Percentiles rank a stretch among this genome's conserved stretches.
Conservation (phyloP, 495 filamentous ascomycete genomes). For the Rostrohypoxylon terebratum region DNA sequence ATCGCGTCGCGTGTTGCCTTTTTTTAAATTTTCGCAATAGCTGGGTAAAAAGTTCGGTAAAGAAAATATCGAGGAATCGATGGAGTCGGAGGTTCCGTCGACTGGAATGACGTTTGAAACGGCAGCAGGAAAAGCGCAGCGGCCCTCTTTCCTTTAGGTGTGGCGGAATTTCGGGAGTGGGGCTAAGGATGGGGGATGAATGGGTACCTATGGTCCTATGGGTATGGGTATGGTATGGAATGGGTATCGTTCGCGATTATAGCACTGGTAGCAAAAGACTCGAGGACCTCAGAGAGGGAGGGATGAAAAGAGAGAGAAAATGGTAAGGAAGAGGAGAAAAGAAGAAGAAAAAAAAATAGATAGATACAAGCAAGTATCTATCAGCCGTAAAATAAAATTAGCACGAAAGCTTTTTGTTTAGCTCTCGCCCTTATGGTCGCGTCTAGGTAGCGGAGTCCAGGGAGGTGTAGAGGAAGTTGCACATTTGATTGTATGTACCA, state of each 20-base stretch:
- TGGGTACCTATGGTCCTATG: too few species aligned
- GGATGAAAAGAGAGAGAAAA: slow-evolving; percentile 10
- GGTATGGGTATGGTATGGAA: background rate
- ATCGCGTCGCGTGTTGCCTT: slow-evolving; percentile 10
- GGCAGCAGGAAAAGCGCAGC: slow-evolving; percentile 20
- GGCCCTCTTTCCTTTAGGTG: slow-evolving; percentile 11
- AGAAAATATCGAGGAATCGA: slow-evolving; percentile 2
- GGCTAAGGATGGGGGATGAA: slow-evolving; percentile 13
- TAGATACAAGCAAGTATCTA: background rate
- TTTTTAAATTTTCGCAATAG: background rate
- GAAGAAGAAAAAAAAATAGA: slow-evolving; percentile 12
- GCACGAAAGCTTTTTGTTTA: background rate
- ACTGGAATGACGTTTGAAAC: slow-evolving; percentile 38
- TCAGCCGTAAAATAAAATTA: background rate
- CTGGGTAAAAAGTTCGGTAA: background rate
- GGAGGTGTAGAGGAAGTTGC: background rate
- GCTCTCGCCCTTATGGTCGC: slow-evolving; percentile 4
- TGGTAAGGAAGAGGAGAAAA: background rate
- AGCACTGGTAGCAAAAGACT: too few species aligned
- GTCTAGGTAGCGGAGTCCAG: background rate
- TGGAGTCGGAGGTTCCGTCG: slow-evolving; percentile 11
- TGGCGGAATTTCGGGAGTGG: slow-evolving; percentile 18
- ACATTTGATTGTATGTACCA: slow-evolving; percentile 10
- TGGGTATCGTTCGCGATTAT: slow-evolving; percentile 19
- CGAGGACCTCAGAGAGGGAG: too few species aligned